phyloP scores from a whole-genome alignment of 2,329 filamentous ascomycete genomes.

The Rutstroemia sp. region DNA sequence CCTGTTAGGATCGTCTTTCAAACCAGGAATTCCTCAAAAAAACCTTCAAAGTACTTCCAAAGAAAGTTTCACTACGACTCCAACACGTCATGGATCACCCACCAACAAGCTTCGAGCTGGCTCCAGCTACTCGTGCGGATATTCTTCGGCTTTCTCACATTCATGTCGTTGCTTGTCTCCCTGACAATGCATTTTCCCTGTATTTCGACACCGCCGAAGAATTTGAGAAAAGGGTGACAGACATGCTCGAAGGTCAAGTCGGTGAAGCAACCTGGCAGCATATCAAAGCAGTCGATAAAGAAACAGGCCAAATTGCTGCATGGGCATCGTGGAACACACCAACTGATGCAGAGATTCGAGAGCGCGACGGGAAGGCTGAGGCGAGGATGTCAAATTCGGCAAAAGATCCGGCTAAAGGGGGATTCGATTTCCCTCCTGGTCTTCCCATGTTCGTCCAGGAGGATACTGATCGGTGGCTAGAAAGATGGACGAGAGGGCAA shows the following conservation, averaged over 20 bases:
- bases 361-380: neutral
- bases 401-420: neutral
- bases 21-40: neutral
- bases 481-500: neutral
- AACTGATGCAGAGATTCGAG: neutral
- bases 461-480: neutral
- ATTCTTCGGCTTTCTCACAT: neutral
- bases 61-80: neutral
- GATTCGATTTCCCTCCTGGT: neutral
- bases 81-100: neutral
- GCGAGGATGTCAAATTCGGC: neutral
- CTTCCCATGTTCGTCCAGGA: neutral
- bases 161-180: neutral
- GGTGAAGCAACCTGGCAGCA: neutral
- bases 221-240: neutral
- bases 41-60: neutral
- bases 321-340: neutral
- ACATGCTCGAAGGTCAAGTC: conserved; percentile 1
- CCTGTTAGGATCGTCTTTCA: neutral
- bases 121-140: neutral
- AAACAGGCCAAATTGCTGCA: neutral
- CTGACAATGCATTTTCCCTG: neutral
- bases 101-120: neutral
- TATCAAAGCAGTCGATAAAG: neutral
- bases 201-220: neutral